Evolutionary conservation across 148 eudicot species (phyloP), one percentile per base, ranked within the genome.

Genomic region (Rhododendron kiyosumense): DNA sequence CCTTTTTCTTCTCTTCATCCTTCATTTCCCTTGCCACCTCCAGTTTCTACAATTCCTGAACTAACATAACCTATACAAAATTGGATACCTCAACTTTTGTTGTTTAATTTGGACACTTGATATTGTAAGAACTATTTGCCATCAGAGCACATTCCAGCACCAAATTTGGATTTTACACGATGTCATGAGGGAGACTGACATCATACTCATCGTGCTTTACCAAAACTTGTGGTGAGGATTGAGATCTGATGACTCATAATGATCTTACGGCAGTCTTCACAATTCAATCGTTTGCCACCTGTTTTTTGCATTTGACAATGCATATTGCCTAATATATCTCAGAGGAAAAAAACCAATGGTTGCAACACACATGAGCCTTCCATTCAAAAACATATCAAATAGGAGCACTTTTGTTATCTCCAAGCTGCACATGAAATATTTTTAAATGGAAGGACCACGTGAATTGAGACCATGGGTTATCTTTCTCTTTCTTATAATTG

Each of bases 331-430:
- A 34, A 46, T 46, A 4, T 10, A 14, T 46, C 43, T 41, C 3
- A 7, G 81, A 79, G 80, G 24, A n/a, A 79, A 79, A 78, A 46
- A 11, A 22, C 57, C 81, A 79, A 69, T n/a, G 34, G 81, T 79
- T 9, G 8, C 57, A 79, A 13, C 57, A 79, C 82, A 49, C 61
- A 79, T 79, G 61, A 52, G 59, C 36, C 63, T 79, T 79, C 36
- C 81, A 78, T 79, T 28, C 41, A 79, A 46, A 79, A 79, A 79
- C 13, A 79, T 28, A 48, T 79, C 61, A 49, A 79, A 30, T 28
- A 26, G 18, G 28, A 49, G 61, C 38, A 79, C 38, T 79, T 26
- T 5, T 1, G 7, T 48, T 13, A 15, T 79, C 30, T 17, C 34
- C 36, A n/a, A 26, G 30, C 11, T 1, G 13, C 32, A 14, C 61